Evolutionary conservation across 2,329 filamentous ascomycete genomes (phyloP).

Genomic region (Fusarium piperis): DNA sequence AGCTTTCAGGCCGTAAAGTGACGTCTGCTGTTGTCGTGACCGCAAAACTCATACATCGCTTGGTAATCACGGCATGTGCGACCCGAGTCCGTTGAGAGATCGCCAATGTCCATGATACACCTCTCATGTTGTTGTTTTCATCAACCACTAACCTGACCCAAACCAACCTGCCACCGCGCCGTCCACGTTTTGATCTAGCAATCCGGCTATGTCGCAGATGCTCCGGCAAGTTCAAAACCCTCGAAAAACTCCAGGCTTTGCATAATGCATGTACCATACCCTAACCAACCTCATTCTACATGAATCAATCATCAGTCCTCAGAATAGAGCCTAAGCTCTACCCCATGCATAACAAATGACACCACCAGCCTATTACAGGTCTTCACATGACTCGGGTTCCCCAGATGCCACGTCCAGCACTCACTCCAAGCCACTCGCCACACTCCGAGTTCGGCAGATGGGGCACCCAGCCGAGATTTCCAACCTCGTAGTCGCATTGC

Average conservation of each 20-base stretch:
- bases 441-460: slow-evolving; percentile 73
- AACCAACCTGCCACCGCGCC: slow-evolving; percentile 15
- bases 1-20: neutral
- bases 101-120: slow-evolving; percentile 16
- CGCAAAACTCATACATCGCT: neutral
- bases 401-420: slow-evolving; percentile 84
- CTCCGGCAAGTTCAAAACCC: slow-evolving; percentile 31
- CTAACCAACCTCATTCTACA: slow-evolving; percentile 37
- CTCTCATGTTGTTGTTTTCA: slow-evolving; percentile 28
- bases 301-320: slow-evolving; percentile 29
- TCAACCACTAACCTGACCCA: slow-evolving; percentile 19
- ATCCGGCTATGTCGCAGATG: slow-evolving; percentile 34
- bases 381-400: slow-evolving; percentile 64
- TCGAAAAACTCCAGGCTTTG: slow-evolving; percentile 41
- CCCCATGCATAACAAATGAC: slow-evolving; percentile 21
- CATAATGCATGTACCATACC: slow-evolving; percentile 41
- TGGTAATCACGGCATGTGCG: neutral
- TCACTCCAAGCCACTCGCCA: slow-evolving; percentile 86
- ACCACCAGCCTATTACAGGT: slow-evolving; percentile 24
- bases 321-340: slow-evolving; percentile 5
- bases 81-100: neutral
- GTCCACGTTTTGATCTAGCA: slow-evolving; percentile 34
- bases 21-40: neutral
- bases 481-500: slow-evolving; percentile 88
- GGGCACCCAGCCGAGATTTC: slow-evolving; percentile 86